Percentiles rank a stretch among this genome's conserved stretches.
Conservation (phyloP, 2,329 filamentous ascomycete species). For the Colletotrichum kahawae region DNA sequence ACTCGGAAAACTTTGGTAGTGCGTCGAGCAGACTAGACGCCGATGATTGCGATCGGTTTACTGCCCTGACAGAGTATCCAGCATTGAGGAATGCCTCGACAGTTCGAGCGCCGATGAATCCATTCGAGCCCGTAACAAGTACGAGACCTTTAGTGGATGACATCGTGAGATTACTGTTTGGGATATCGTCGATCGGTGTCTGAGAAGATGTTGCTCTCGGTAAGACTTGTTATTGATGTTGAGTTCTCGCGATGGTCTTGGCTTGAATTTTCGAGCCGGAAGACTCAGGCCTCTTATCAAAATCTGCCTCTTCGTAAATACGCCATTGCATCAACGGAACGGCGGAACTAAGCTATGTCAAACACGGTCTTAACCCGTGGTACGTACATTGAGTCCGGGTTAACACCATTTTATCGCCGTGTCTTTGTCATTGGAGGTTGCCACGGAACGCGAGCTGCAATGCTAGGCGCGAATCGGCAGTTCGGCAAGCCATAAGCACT, state of each 20-base stretch:
- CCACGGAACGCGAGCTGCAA: background rate
- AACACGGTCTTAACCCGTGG: background rate
- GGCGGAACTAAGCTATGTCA: background rate
- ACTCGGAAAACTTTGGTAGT: conserved; percentile 24
- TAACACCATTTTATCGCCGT: background rate
- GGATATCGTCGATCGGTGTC: background rate
- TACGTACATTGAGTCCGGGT: background rate
- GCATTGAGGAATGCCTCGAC: conserved; percentile 38
- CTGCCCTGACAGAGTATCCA: conserved; percentile 43
- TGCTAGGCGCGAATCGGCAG: background rate
- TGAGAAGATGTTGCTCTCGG: background rate
- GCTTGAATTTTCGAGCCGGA: background rate
- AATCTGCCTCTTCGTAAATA: background rate
- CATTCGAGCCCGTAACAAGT: conserved; percentile 43
- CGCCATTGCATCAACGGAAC: background rate
- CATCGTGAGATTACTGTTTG: background rate
- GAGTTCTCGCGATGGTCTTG: background rate
- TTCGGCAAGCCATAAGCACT: background rate
- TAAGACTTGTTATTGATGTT: too few species aligned
- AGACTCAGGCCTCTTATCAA: background rate
- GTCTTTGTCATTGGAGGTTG: background rate
- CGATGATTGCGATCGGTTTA: conserved; percentile 33
- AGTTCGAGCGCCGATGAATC: conserved; percentile 42
- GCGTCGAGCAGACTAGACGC: conserved; percentile 23
- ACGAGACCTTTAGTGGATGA: conserved; percentile 22